phyloP scores from a whole-genome alignment of 345 rosid species.

The Syzygium aqueum region DNA sequence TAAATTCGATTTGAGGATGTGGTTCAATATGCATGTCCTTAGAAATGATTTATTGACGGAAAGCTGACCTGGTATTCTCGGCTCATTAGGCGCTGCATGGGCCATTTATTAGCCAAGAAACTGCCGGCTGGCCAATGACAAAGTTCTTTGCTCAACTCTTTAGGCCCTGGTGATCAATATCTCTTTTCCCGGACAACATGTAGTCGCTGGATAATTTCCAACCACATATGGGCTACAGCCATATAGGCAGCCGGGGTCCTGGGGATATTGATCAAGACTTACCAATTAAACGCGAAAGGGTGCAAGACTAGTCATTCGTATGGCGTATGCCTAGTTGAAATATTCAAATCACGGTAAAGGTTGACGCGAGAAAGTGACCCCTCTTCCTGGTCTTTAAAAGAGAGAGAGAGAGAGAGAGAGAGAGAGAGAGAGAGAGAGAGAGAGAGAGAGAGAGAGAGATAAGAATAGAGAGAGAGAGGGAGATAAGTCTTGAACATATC shows the following conservation, averaged over 20 bases:
- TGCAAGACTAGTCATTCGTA: not conserved
- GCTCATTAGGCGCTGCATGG: not conserved
- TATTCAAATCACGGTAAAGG: not conserved
- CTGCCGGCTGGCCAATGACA: not conserved
- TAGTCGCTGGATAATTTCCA: no score
- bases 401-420: not conserved
- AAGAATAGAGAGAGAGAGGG: not conserved
- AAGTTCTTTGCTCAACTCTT: not conserved
- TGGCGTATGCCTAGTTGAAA: not conserved
- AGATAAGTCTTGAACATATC: not conserved
- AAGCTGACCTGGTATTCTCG: not conserved
- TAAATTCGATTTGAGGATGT: not conserved
- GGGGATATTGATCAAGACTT: not conserved
- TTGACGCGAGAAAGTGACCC: not conserved
- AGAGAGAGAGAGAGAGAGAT: not conserved
- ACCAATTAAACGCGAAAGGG: not conserved
- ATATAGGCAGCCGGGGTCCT: not conserved
- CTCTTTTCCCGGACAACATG: not conserved
- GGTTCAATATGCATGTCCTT: not conserved
- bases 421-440: not conserved
- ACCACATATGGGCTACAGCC: not conserved
- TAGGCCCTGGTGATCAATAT: not conserved
- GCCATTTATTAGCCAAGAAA: not conserved
- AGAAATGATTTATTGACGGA: not conserved
- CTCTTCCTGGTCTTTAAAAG: not conserved